Evolutionary conservation across 164 flowering plant species (phyloP), one percentile per base, ranked within the genome.

Genomic region (Tetracentron sinense): DNA sequence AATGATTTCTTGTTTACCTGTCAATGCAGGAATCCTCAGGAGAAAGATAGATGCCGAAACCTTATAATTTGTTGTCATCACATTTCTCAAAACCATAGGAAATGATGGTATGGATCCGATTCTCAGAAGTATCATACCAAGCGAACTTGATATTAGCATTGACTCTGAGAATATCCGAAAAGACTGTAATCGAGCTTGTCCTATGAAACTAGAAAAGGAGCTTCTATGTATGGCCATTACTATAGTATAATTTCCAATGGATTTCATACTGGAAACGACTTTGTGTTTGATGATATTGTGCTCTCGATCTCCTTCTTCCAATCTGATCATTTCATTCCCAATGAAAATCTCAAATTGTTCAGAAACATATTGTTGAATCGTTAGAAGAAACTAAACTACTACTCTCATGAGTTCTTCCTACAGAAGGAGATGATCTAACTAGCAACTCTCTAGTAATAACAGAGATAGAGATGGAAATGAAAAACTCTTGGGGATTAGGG

Each of bases 51-150:
- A 88, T 44, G 1, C 88, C 89, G 28, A 15, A 52, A 1, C 85
- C 86, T 68, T 67, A 66, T 1, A 56, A 25, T 7, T 55, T 65
- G 14, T 31, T 60, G n/a, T 30, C 62, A 14, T 53, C 63, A 47
- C 54, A 58, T 20, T 54, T 63, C 44, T 72, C 72, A 53, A 88
- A 88, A 0, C 91, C 91, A 78, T 79, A 74, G 1, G 58, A n/a
- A 1, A 86, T 0, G 35, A 86, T 74, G n/a, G 42, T 57, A 14
- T 27, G 0, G 21, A 86, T 71, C 61, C 73, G 82, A n/a, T 72
- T 76, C 67, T 47, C 74, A 0, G 83, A 72, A 53, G 68, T 73
- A 29, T 87, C 86, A 52, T 64, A 85, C 92, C 92, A 88, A 55
- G 80, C 91, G 21, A 50, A 68, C 62, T 66, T 79, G 8, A 84